Evolutionary conservation across 1,139 yeast species (phyloP), one percentile per base, ranked within the genome.

Genomic region (Lodderomyces elongisporus): DNA sequence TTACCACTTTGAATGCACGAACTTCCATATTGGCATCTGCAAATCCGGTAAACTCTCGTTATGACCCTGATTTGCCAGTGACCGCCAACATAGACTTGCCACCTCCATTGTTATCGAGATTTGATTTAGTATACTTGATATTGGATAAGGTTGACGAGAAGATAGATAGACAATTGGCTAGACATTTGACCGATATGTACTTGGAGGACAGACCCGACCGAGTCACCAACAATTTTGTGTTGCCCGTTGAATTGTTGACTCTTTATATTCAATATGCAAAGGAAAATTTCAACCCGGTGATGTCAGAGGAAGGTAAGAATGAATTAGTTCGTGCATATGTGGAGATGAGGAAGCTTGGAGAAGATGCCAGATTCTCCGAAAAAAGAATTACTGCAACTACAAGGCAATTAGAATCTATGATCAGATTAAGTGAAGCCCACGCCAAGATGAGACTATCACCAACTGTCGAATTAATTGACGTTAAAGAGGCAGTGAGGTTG

Each of bases 371-470:
- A 42, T 68, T 89, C 1, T 70, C 88, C 5, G 97, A 91, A 46
- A 84, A 83, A 61, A 72, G 99, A 49, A 85, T 91, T 45, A 91
- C 99, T 1, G 99, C 99, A 4, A 91, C 99, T 1, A 91, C 99
- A 1, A 77, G 99, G 61, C 98, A 93, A 56, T 67, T 91, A 40
- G 98, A 91, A 59, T 83, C 94, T 40, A 87, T 91, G 95, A 88
- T 89, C 47, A 79, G 99, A 53, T 67, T 91, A 32, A 62, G 95
- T 0, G 98, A 91, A 59, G 98, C 98, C 0, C 98, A 91, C 55
- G 98, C 99, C 2, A 89, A 88, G 59, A 85, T 93, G 95, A 77
- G 96, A 47, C 67, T 91, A 28, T 74, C 91, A 1, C 60, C 70
- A 2, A 56, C 52, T 1, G 99, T 91, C 4, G 82, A 79, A 34